Percentiles rank a stretch among this genome's conserved stretches.
phyloP scores from a whole-genome alignment of 805 yeast species.

The Saccharomycopsis vini region DNA sequence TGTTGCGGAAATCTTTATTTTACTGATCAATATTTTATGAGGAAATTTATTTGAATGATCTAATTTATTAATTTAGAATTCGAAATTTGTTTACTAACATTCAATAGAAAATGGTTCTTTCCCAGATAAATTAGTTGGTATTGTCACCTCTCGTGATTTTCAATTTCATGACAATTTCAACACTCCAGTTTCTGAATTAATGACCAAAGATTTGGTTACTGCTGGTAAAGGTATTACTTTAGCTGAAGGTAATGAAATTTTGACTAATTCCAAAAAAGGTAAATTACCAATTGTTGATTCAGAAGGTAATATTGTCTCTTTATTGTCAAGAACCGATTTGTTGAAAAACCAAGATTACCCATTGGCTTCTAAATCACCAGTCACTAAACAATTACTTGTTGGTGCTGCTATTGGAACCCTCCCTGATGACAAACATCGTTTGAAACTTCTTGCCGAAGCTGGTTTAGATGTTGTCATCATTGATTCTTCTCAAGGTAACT shows the following conservation, averaged over 20 bases:
- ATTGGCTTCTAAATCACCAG: constrained; percentile 84
- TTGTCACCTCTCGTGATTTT: constrained; percentile 92
- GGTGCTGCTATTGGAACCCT: constrained; percentile 99
- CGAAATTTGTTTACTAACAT: constrained; percentile 21
- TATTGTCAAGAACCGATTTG: constrained; percentile 92
- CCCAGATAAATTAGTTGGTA: constrained; percentile 89
- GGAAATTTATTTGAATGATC: neutral
- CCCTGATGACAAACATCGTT: constrained; percentile 79
- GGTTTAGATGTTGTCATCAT: constrained; percentile 94
- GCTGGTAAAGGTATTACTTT: constrained; percentile 77
- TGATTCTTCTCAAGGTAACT: constrained; percentile 97
- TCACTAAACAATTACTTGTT: constrained; percentile 91
- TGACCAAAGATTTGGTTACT: constrained; percentile 84
- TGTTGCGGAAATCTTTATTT: constrained; percentile 69
- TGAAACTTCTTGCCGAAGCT: constrained; percentile 78
- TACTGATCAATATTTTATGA: neutral
- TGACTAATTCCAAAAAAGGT: constrained; percentile 93
- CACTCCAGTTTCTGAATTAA: constrained; percentile 60
- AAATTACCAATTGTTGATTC: constrained; percentile 88
- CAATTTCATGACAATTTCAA: constrained; percentile 80
- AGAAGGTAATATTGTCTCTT: constrained; percentile 67
- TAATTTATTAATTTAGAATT: neutral
- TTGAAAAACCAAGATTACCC: constrained; percentile 94
- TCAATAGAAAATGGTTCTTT: constrained; percentile 67
- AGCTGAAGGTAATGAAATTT: constrained; percentile 79